A percentile compares a stretch with the other conserved stretches of the same genome.
Evolutionary conservation across 495 filamentous ascomycete genomes (phyloP).

Genomic region (Penicillium coffeae): DNA sequence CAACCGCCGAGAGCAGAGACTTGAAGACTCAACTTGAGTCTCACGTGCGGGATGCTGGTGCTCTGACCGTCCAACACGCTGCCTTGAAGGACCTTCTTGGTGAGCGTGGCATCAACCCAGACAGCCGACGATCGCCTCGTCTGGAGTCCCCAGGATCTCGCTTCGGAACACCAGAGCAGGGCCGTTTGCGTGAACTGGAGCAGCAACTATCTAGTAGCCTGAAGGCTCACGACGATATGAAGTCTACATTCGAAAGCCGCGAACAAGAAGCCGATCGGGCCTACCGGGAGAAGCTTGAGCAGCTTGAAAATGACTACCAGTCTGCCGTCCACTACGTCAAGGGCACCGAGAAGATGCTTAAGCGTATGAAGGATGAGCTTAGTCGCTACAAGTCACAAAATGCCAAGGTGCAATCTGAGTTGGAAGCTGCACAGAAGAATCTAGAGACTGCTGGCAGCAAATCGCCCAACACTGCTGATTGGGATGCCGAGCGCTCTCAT

Average conservation of each 20-base stretch:
- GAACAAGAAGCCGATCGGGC: conserved; percentile 78
- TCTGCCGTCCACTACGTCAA: conserved; percentile 99
- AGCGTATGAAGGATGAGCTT: conserved; percentile 96
- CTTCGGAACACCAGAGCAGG: conserved; percentile 73
- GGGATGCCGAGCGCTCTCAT: conserved; percentile 70
- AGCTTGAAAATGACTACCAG: conserved; percentile 94
- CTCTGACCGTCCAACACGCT: conserved; percentile 82
- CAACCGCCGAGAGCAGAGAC: conserved; percentile 73
- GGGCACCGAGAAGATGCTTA: conserved; percentile 97
- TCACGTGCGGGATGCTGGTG: conserved; percentile 85
- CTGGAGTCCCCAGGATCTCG: conserved; percentile 68
- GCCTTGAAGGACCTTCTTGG: conserved; percentile 88
- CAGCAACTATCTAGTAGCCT: conserved; percentile 76
- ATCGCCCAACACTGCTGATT: conserved; percentile 51
- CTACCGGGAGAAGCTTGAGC: conserved; percentile 86
- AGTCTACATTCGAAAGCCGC: conserved; percentile 66
- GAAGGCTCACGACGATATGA: conserved; percentile 80
- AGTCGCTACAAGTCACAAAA: conserved; percentile 84
- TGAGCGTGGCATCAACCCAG: conserved; percentile 73
- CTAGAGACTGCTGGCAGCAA: conserved; percentile 33
- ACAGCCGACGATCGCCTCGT: conserved; percentile 53
- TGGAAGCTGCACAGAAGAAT: conserved; percentile 52
- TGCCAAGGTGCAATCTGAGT: conserved; percentile 71
- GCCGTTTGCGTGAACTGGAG: conserved; percentile 83
- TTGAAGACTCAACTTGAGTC: conserved; percentile 72